Evolutionary conservation across 1,284 basidiomycete genomes (phyloP).

Genomic region (Veloboletus limbatus): DNA sequence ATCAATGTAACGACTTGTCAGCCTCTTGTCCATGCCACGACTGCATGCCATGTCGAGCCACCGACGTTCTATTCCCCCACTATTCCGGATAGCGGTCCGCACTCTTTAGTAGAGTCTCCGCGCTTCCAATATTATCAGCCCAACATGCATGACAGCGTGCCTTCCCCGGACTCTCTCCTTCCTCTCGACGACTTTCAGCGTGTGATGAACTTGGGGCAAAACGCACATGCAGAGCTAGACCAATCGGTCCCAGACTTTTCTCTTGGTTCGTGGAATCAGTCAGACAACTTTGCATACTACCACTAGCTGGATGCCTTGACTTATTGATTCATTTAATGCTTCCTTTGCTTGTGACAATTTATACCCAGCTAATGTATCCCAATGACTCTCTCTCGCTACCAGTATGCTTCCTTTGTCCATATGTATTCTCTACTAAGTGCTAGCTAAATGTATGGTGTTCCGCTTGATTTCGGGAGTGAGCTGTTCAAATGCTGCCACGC

Average conservation of each 20-base stretch:
- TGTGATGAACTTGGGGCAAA: slow-evolving; percentile 12
- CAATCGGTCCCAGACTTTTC: slow-evolving; percentile 16
- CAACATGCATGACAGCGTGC: too few relatives aligned
- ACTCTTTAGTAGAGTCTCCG: slow-evolving; percentile 3
- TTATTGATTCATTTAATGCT: slow-evolving; percentile 33
- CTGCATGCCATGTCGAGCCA: slow-evolving; percentile 2
- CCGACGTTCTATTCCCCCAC: not conserved
- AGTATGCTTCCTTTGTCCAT: slow-evolving; percentile 20
- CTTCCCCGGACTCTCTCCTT: not conserved
- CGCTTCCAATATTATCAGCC: slow-evolving; percentile 8
- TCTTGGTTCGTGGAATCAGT: slow-evolving; percentile 22
- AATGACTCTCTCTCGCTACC: slow-evolving; percentile 9
- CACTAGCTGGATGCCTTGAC: slow-evolving; percentile 21
- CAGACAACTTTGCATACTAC: slow-evolving; percentile 23
- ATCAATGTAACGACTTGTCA: slow-evolving; percentile 8
- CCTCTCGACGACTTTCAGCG: slow-evolving; percentile 11
- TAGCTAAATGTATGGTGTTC: too few relatives aligned
- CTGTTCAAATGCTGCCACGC: slow-evolving; percentile 61
- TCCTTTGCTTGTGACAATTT: slow-evolving; percentile 8
- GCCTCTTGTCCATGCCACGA: not conserved
- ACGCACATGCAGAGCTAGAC: slow-evolving; percentile 1
- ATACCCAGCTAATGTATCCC: slow-evolving; percentile 17
- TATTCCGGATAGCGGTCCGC: not conserved
- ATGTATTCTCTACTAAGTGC: slow-evolving; percentile 21
- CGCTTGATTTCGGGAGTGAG: slow-evolving; percentile 28